Evolutionary conservation across 495 filamentous ascomycete genomes (phyloP), one percentile per base, ranked within the genome.

Genomic region (Penicillium psychrofluorescens): DNA sequence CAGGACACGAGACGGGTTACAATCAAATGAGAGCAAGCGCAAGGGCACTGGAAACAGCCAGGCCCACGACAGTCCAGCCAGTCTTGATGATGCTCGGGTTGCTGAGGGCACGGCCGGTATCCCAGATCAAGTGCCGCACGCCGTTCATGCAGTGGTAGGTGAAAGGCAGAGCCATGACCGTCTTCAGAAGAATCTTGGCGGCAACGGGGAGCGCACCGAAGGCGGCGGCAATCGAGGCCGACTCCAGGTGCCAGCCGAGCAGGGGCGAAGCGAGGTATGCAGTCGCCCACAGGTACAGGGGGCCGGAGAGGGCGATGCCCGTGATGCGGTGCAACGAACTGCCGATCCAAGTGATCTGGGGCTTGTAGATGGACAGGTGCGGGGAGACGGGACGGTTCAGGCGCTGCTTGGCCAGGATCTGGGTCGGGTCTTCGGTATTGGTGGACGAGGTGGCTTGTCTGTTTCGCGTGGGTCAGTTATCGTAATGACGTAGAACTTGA

Each of bases 111-210:
- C 68, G 62, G 32, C 83, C 85, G 40, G 81, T 62, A 75, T 99
- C 92, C 85, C 87, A 95, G 29, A 76, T 50, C 67, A 99, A 73
- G 76, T 97, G 92, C 57, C 89, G 80, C n/a, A 94, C 43, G 16
- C 94, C 92, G 69, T 95, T 96, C 52, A 90, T 61, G 47, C 63
- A 64, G 68, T 99, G 94, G 71, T 81, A 97, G 30, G 81, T 80
- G 66, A 99, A 95, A 13, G 90, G 91, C 64, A 85, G 75, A 34
- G 88, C 86, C 30, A 87, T 43, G 10, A 70, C 49, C 44, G 77
- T 66, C 80, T 99, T 99, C 46, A 87, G 51, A n/a, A 58, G 56
- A 39, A 85, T 57, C 77, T 92, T 88, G 47, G 73, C 74, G 36
- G 73, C 68, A 15, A 84, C 32, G 7, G 90, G 86, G 49, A 89